phyloP scores from a whole-genome alignment of 2,329 filamentous ascomycete genomes.

The Hymenoscyphus linearis region DNA sequence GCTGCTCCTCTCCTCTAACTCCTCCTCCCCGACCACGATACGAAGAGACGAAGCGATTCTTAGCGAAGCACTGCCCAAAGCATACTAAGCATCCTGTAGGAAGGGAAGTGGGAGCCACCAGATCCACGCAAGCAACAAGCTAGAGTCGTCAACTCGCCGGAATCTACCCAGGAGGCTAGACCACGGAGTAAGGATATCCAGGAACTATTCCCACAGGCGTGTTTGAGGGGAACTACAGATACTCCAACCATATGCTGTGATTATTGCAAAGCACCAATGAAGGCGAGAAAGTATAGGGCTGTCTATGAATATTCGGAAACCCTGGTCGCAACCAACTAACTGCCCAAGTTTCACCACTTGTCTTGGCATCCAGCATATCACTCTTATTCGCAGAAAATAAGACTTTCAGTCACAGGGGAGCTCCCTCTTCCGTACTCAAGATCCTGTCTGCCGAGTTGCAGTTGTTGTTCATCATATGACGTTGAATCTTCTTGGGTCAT shows the following conservation, averaged over 20 bases:
- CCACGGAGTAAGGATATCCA: background rate
- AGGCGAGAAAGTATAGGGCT: background rate
- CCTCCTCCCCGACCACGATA: too few species aligned
- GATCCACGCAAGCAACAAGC: too few species aligned
- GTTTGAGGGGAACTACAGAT: background rate
- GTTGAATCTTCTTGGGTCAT: background rate
- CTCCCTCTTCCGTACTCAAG: background rate
- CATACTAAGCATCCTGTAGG: too few species aligned
- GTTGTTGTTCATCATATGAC: background rate
- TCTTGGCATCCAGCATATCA: background rate
- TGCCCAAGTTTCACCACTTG: background rate
- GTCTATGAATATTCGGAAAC: background rate
- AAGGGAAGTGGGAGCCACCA: too few species aligned
- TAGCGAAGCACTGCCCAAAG: too few species aligned
- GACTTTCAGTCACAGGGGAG: background rate
- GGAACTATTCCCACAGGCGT: background rate
- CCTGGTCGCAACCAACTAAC: background rate
- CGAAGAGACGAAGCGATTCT: too few species aligned
- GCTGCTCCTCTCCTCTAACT: too few species aligned
- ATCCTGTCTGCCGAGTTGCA: background rate
- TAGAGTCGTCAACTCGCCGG: too few species aligned
- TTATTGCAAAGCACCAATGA: too few species aligned
- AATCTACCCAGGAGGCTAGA: background rate
- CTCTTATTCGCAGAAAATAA: background rate
- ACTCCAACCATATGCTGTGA: background rate